Conservation (phyloP, 768 basidiomycete species). For the Ramaria sp. region DNA sequence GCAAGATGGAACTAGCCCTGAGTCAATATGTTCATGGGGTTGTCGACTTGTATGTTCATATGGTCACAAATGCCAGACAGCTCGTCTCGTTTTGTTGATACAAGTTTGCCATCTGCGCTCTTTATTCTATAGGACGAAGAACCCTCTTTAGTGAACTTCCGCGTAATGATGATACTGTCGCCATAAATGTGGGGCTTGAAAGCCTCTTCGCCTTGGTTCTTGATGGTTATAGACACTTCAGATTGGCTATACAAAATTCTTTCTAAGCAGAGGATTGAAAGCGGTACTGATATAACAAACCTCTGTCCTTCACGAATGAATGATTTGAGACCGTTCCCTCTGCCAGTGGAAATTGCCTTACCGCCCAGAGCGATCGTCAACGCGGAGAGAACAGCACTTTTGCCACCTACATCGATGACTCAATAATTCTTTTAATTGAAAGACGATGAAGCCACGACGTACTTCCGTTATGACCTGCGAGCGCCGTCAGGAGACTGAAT, state of each 20-base stretch:
- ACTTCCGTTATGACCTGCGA: constrained; percentile 86
- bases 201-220: constrained; percentile 88
- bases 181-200: constrained; percentile 81
- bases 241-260: constrained; percentile 34
- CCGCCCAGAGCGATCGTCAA: constrained; percentile 91
- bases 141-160: constrained; percentile 70
- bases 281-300: constrained; percentile 32
- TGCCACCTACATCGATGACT: constrained; percentile 53
- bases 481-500: constrained; percentile 2
- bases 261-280: not conserved
- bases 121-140: constrained; percentile 75
- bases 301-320: constrained; percentile 77
- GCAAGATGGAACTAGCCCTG: constrained; percentile 40
- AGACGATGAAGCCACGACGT: constrained; percentile 21
- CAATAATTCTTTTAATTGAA: not conserved
- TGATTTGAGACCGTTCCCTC: constrained; percentile 73
- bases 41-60: constrained; percentile 96
- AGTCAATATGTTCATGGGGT: constrained; percentile 90
- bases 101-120: constrained; percentile 47
- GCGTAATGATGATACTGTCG: constrained; percentile 73
- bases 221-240: constrained; percentile 70
- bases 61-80: constrained; percentile 83
- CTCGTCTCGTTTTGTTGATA: constrained; percentile 77
- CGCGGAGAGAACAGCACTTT: constrained; percentile 89
- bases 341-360: constrained; percentile 84